Conservation (phyloP, 192 early-diverging fungal species). For the Dissophora ornata region DNA sequence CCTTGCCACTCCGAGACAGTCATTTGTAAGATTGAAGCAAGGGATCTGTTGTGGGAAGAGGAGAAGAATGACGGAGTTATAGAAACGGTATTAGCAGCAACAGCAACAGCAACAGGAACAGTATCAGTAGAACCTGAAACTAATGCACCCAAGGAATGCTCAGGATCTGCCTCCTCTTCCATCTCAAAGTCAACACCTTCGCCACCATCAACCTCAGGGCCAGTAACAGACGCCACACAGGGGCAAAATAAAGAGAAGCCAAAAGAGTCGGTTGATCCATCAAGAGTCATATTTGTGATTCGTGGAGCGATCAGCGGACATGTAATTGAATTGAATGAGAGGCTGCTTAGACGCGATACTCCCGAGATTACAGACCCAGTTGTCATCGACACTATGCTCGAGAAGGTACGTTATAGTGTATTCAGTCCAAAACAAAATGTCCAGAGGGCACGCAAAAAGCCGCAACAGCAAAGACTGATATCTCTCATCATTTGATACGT, state of each 20-base stretch:
- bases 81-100: too few relatives aligned
- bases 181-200: too few relatives aligned
- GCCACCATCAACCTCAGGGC: too few relatives aligned
- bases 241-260: too few relatives aligned
- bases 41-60: conserved; percentile 7
- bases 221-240: too few relatives aligned
- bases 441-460: too few relatives aligned
- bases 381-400: conserved; percentile 31
- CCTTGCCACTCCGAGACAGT: conserved; percentile 41
- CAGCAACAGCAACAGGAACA: background rate
- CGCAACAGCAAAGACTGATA: too few relatives aligned
- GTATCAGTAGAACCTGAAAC: background rate
- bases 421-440: too few relatives aligned
- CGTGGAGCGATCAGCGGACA: conserved; percentile 31
- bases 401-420: conserved; percentile 34
- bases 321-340: conserved; percentile 46
- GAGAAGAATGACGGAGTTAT: too few relatives aligned
- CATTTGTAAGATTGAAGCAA: conserved; percentile 39
- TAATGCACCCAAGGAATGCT: too few relatives aligned
- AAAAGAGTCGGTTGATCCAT: conserved; percentile 37
- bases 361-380: conserved; percentile 21
- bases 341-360: conserved; percentile 8
- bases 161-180: too few relatives aligned
- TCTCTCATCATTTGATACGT: too few relatives aligned
- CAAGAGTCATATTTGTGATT: conserved; percentile 42